Base-by-base conservation (phyloP, 2,329 filamentous ascomycete genomes). In the Pseudohalonectria lignicola region DNA sequence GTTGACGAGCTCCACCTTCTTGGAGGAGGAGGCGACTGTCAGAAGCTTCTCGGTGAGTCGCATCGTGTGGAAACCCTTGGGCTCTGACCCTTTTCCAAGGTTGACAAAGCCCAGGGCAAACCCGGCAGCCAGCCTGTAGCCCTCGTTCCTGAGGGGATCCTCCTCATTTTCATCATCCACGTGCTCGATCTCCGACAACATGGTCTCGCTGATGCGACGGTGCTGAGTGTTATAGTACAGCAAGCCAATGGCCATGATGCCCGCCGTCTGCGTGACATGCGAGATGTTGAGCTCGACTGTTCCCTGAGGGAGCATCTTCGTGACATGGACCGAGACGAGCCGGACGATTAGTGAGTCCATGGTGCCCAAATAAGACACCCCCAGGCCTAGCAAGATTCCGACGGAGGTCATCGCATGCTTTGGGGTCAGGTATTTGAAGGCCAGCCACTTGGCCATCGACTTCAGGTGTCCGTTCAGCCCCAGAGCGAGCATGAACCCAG, bases 321-420 rank as follows among this genome's bases (percentile, higher is more conserved):
- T 95, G 38, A 96, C 87, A 58, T 98, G 92, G 1, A 98, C 90
- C 3, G 92, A 98, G 4, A 98, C 68, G 28, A 98, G 67, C 18
- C 92, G 79, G 8, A 92, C 96, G 43, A 96, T 90, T 20, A 95
- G 70, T 2, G 86, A 92, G 56, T 98, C 92, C 90, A 96, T 96
- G 3, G 88, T 96, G 1, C 93, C 92, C 47, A 95, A 71, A 54
- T 94, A 94, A 1, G 92, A 96, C 19, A 86, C 92, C 8, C 92
- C 88, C 15, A 98, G 68, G 1, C 92, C 92, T 1, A 98, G 69
- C 3, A 98, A 69, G n/a, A 98, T 67, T 9, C 92, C 92, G 39
- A 98, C 90, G 1, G 92, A 96, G 18, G 92, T 96, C 92, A 98
- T 98, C 19, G 88, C 94, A 58, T 98, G 93, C 53, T 98, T 98